Conservation (phyloP, 805 yeast genomes). For the Sugiyamaella smithiae region DNA sequence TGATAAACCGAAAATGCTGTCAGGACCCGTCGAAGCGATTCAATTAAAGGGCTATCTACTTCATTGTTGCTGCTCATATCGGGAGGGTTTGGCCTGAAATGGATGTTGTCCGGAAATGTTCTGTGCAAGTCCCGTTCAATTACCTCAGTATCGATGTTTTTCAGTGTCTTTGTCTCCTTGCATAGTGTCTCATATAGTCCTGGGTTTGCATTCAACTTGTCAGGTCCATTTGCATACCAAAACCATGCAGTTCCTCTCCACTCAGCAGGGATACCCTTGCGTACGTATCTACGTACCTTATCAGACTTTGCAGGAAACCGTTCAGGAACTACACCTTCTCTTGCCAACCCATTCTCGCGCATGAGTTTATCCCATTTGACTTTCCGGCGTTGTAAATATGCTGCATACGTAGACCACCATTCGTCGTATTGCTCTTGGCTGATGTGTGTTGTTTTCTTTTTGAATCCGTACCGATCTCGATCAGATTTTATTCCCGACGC, state of each 20-base stretch:
- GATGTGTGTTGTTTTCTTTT: constrained; percentile 56
- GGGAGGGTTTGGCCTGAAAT: constrained; percentile 52
- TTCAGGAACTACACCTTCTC: constrained; percentile 40
- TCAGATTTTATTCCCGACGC: constrained; percentile 7
- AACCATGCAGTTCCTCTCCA: constrained; percentile 99
- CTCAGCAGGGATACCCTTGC: constrained; percentile 94
- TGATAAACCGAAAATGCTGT: constrained; percentile 80
- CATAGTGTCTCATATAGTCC: constrained; percentile 76
- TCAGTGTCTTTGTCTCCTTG: constrained; percentile 49
- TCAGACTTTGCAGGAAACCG: constrained; percentile 35
- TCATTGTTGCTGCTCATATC: constrained; percentile 13
- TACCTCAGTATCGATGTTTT: constrained; percentile 81
- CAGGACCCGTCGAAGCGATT: constrained; percentile 73
- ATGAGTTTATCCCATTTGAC: constrained; percentile 72
- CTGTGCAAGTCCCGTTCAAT: constrained; percentile 92
- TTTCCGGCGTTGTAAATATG: constrained; percentile 61
- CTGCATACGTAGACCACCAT: constrained; percentile 74
- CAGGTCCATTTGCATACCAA: constrained; percentile 84
- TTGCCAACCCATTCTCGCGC: constrained; percentile 57
- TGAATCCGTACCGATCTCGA: constrained; percentile 84
- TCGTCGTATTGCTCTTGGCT: constrained; percentile 56
- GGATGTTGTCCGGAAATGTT: constrained; percentile 90
- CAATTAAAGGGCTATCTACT: constrained; percentile 63
- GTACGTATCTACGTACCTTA: constrained; percentile 63
- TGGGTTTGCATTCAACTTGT: constrained; percentile 59